phyloP scores from a whole-genome alignment of 441 rosid genomes.

The Populus hybrid region DNA sequence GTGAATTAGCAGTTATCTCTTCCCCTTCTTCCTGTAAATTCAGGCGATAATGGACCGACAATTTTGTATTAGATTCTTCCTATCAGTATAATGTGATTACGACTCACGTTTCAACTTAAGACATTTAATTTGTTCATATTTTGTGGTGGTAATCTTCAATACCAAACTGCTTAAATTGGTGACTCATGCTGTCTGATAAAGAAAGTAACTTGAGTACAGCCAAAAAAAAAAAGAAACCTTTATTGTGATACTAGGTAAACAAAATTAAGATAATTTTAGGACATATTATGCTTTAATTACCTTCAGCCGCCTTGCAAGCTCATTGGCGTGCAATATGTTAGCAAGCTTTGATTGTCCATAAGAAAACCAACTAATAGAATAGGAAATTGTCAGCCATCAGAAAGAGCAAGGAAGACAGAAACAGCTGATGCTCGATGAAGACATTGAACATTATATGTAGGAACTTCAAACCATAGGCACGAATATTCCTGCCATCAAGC shows the following conservation, averaged over 20 bases:
- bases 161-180: too few relatives aligned
- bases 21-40: slow-evolving; percentile 16
- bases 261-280: not conserved
- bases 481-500: not conserved
- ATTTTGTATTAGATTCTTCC: not conserved
- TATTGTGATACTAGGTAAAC: too few relatives aligned
- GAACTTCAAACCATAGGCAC: not conserved
- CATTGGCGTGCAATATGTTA: slow-evolving; percentile 24
- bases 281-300: slow-evolving; percentile 8
- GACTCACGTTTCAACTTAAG: not conserved
- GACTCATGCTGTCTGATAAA: too few relatives aligned
- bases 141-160: not conserved
- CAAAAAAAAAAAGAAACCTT: too few relatives aligned
- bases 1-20: slow-evolving; percentile 20
- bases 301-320: slow-evolving; percentile 37
- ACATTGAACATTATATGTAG: not conserved
- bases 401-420: not conserved
- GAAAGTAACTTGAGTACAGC: too few relatives aligned
- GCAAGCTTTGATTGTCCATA: slow-evolving; percentile 45
- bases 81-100: not conserved
- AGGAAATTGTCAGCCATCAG: slow-evolving; percentile 8
- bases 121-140: too few relatives aligned
- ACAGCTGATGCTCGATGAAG: not conserved
- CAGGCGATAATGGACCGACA: not conserved
- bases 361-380: slow-evolving; percentile 23